phyloP scores from a whole-genome alignment of 2,329 filamentous ascomycete genomes.

The Didymella glomerata region DNA sequence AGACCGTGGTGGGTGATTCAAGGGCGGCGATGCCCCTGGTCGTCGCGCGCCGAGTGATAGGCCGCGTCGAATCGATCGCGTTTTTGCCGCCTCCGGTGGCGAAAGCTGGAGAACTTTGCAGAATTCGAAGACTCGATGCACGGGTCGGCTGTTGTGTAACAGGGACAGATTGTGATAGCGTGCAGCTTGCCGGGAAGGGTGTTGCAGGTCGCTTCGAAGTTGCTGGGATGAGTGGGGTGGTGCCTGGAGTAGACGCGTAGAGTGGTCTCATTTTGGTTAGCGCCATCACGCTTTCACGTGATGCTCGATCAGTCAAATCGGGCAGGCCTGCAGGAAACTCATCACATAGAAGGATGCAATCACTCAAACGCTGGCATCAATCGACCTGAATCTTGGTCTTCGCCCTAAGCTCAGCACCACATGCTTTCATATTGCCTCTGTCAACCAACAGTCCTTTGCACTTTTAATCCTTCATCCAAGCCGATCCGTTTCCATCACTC shows the following conservation, averaged over 20 bases:
- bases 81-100: conserved; percentile 39
- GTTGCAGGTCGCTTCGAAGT: not conserved
- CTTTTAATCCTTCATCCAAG: no score
- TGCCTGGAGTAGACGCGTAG: conserved; percentile 15
- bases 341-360: no score
- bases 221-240: conserved; percentile 3
- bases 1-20: conserved; percentile 25
- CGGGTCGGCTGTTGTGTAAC: conserved; percentile 12
- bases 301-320: not conserved
- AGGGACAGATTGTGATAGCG: conserved; percentile 1
- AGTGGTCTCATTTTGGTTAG: not conserved
- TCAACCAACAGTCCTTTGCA: no score
- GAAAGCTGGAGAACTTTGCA: conserved; percentile 26
- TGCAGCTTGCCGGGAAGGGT: not conserved
- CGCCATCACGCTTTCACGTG: conserved; percentile 15
- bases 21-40: conserved; percentile 37
- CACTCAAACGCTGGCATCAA: no score
- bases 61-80: conserved; percentile 38
- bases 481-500: no score
- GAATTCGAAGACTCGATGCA: not conserved
- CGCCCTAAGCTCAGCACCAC: no score
- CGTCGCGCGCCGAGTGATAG: conserved; percentile 29
- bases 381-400: no score
- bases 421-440: no score
- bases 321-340: no score